Conservation (phyloP, 2,329 filamentous ascomycete species). For the Diaporthe amygdali region DNA sequence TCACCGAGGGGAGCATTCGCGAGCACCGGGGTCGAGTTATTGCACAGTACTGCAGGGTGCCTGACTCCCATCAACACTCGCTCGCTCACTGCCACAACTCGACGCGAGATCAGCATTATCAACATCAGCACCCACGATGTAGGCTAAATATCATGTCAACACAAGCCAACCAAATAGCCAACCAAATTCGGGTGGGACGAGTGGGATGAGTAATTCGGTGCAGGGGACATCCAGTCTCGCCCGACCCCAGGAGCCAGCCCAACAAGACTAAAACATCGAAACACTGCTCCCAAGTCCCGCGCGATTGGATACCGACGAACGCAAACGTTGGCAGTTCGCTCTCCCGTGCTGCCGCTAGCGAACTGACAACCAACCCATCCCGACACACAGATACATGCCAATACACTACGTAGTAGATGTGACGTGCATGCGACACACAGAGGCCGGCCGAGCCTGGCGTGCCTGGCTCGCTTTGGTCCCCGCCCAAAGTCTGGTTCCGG, state of each 20-base stretch:
- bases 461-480: background rate
- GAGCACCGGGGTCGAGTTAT: background rate
- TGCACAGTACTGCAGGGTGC: too few relatives aligned
- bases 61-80: background rate
- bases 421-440: background rate
- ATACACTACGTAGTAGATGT: background rate
- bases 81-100: background rate
- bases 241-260: background rate
- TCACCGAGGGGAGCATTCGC: background rate
- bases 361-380: background rate
- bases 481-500: background rate
- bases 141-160: background rate
- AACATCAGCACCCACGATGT: background rate
- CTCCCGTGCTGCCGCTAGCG: background rate
- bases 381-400: background rate
- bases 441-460: background rate
- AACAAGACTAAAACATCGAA: background rate
- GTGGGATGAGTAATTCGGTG: slow-evolving; percentile 15
- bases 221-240: slow-evolving; percentile 1
- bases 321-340: background rate
- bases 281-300: background rate
- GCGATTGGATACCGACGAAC: slow-evolving; percentile 7
- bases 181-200: slow-evolving; percentile 1
- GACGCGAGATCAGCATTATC: background rate
- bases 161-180: slow-evolving; percentile 9